Conservation (phyloP, 2,329 filamentous ascomycete species). For the Cercospora brassicicola region DNA sequence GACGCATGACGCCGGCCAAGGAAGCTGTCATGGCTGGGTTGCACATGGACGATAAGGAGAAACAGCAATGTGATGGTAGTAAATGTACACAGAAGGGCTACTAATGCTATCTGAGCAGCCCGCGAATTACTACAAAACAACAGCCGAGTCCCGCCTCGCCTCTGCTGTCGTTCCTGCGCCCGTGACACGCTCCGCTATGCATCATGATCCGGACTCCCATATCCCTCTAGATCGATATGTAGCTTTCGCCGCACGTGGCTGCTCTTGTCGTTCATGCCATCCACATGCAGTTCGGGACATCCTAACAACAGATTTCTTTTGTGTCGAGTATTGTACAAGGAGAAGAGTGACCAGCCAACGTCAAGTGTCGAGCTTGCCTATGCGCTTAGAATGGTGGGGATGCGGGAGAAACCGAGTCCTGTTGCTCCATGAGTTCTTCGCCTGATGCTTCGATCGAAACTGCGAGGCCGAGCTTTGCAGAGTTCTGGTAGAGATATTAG, state of each 20-base stretch:
- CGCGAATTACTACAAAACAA: slow-evolving; percentile 3
- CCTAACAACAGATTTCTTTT: slow-evolving; percentile 2
- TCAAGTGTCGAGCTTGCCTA: slow-evolving; percentile 1
- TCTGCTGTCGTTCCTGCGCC: not conserved
- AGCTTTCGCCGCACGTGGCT: slow-evolving; percentile 12
- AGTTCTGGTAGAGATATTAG: slow-evolving; percentile 62
- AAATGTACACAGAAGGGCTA: slow-evolving; percentile 15
- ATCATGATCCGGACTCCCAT: slow-evolving; percentile 7
- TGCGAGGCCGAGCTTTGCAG: slow-evolving; percentile 89
- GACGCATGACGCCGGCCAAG: slow-evolving; percentile 1
- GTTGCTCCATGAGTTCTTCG: slow-evolving; percentile 84
- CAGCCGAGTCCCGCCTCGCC: not conserved
- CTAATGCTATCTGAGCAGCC: slow-evolving; percentile 15
- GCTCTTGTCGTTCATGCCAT: slow-evolving; percentile 8
- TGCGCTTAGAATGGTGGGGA: slow-evolving; percentile 37
- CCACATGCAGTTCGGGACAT: slow-evolving; percentile 10
- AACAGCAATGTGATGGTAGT: not conserved
- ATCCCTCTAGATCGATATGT: not conserved
- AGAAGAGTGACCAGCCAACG: slow-evolving; percentile 23
- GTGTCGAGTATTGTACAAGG: slow-evolving; percentile 28
- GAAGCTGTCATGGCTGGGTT: not conserved
- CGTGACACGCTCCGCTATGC: slow-evolving; percentile 10
- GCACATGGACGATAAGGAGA: not conserved
- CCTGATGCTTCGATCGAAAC: slow-evolving; percentile 85
- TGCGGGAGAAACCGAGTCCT: slow-evolving; percentile 55